Percentiles rank a stretch among this genome's conserved stretches.
These are phyloP conservation scores for Psilocybe mexicana DNA, from an alignment of 1,284 basidiomycete genomes.

Conservation along the genomic window DNA sequence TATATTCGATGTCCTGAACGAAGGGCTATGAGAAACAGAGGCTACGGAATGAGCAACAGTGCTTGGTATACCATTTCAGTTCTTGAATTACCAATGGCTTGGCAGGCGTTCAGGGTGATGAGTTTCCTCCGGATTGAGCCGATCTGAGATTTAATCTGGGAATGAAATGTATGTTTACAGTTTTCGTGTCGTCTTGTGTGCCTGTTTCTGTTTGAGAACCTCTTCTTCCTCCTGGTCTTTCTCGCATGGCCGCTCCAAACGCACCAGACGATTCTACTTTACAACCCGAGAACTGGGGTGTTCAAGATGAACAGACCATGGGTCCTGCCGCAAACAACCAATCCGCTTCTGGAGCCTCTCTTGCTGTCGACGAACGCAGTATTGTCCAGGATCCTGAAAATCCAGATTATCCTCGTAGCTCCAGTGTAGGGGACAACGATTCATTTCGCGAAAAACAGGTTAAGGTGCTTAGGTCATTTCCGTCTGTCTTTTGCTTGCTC, in stretches of 20 bases:
- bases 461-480: slow-evolving; percentile 84
- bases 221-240: slow-evolving; percentile 14
- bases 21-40: background rate
- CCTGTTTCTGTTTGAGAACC: slow-evolving; percentile 16
- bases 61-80: background rate
- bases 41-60: background rate
- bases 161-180: slow-evolving; percentile 18
- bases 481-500: slow-evolving; percentile 39
- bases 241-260: slow-evolving; percentile 51
- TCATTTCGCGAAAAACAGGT: slow-evolving; percentile 75
- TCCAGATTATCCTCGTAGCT: slow-evolving; percentile 50
- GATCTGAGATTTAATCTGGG: slow-evolving; percentile 20
- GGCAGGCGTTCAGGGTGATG: background rate
- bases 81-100: background rate
- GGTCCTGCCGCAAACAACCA: slow-evolving; percentile 46
- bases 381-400: slow-evolving; percentile 44
- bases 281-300: slow-evolving; percentile 51
- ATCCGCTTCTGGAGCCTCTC: slow-evolving; percentile 44
- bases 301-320: slow-evolving; percentile 57
- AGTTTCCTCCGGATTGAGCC: background rate
- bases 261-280: slow-evolving; percentile 36
- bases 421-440: slow-evolving; percentile 50
- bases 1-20: slow-evolving; percentile 34
- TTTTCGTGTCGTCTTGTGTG: slow-evolving; percentile 16
- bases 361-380: slow-evolving; percentile 43